Base-by-base conservation (phyloP, 2,329 filamentous ascomycete genomes). In the Arthrocladium fulminans region DNA sequence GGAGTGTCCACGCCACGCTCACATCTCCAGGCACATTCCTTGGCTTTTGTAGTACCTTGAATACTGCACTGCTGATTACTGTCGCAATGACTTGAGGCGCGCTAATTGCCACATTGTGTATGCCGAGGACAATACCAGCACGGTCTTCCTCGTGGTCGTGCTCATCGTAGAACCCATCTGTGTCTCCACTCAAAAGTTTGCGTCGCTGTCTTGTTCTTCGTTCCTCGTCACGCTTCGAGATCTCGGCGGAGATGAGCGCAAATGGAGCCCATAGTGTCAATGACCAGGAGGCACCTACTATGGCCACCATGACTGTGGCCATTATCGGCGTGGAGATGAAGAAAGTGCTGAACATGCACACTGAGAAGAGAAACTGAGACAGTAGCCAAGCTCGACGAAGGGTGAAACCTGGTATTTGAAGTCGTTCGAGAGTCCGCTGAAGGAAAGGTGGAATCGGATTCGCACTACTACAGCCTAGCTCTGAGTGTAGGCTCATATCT, bases 71-170 rank as follows among this genome's bases (percentile, higher is more conserved):
- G 51, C 86, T 90, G 20, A 85, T 80, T 23, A 96, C 69, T 4
- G 88, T 96, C 9, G 90, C 88, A 47, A 96, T 76, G 52, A 96
- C 89, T 63, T 97, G 90, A 1, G 90, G 90, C 3, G 88, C 82
- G 1, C 89, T 88, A 57, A 97, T 86, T 13, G 89, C 84, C 69
- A 97, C 90, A 65, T 97, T 97, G 72, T 97, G 90, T 47, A 97
- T 88, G 7, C 90, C 90, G 2, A 97, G 76, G 38, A 97, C 88
- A 34, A 96, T 85, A 35, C 90, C 88, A 3, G 88, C 87, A 62
- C 92, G 84, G 59, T 89, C 85, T 2, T 79, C 73, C 32, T 79
- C 74, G 15, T 54, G 59, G 10, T 62, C 57, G 12, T 51, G 45
- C 9, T 60, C 41, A 13, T 61, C 55, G 23, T 66, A 60, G 24